Percentiles rank a stretch among this genome's conserved stretches.
phyloP scores from a whole-genome alignment of 225 moss, liverwort and hornwort species.

The Sphagnum contortum region DNA sequence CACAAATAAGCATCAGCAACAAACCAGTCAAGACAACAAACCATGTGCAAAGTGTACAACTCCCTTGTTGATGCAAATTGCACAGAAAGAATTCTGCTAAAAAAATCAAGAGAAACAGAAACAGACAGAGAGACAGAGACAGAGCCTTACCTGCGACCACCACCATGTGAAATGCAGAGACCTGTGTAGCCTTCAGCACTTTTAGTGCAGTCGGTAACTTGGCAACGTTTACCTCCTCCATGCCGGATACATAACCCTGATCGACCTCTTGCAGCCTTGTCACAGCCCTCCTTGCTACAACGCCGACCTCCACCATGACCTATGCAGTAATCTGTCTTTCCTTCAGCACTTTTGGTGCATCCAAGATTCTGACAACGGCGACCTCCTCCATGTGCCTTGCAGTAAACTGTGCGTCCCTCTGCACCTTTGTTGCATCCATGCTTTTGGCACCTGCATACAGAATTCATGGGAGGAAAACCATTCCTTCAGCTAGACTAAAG shows the following conservation, averaged over 20 bases:
- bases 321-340: constrained; percentile 93
- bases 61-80: no score
- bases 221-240: constrained; percentile 94
- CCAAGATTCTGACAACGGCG: constrained; percentile 89
- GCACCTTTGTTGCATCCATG: constrained; percentile 98
- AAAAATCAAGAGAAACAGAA: no score
- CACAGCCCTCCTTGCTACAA: constrained; percentile 80
- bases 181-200: constrained; percentile 97
- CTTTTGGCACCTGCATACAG: constrained; percentile 87
- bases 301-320: constrained; percentile 96
- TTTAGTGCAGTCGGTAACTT: constrained; percentile 82
- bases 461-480: constrained; percentile 13
- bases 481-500: no score
- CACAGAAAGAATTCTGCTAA: no score
- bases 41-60: no score
- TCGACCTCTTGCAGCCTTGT: constrained; percentile 94
- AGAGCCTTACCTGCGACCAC: constrained; percentile 53
- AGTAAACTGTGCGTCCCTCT: constrained; percentile 95
- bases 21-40: no score
- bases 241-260: constrained; percentile 97
- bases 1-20: no score
- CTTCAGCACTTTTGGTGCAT: constrained; percentile 98
- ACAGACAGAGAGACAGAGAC: no score
- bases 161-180: constrained; percentile 93
- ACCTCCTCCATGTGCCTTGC: constrained; percentile 97